Evolutionary conservation across 345 rosid genomes (phyloP), one percentile per base, ranked within the genome.

Genomic region (Ceriops decandra): DNA sequence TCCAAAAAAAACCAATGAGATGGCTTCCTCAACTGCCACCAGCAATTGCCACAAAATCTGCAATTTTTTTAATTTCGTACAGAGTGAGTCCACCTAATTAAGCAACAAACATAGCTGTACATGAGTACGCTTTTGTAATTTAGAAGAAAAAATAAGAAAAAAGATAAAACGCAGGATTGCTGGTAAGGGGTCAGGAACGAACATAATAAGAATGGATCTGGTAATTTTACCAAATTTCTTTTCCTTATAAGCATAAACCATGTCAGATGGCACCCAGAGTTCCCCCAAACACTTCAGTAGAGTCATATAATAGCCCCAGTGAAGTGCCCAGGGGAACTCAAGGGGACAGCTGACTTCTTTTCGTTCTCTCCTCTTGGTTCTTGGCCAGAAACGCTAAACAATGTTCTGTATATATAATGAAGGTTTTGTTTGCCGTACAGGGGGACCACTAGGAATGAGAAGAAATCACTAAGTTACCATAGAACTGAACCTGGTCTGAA

Each of bases 231-330:
- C 46, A 38, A 10, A 38, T 38, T 38, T 38, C 46, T 11, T 4
- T 38, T 38, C 46, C 15, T 53, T 8, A 8, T 21, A 7, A 53
- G 11, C 22, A 21, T 24, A 53, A 53, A 13, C 28, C n/a, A 15
- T 62, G 53, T 47, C 73, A 80, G 57, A 27, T 64, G 73, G 8
- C 73, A 67, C 60, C 80, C 65, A 70, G 78, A 80, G 78, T 74
- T 80, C 81, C 83, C 74, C 81, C 84, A 77, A 77, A 74, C 83
- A 80, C 81, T 80, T 80, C 76, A 80, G 72, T 68, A 64, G 72
- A 73, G 31, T 52, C 31, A 32, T 28, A 9, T 17, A 21, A 22
- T 30, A 69, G 52, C 66, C 72, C 68, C 74, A 73, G 0, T 73
- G 83, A 80, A 80, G 83, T 70, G 78, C 16, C 73, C 78, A 63